These are phyloP conservation scores for Alternaria hordeiaustralica DNA, from an alignment of 2,329 filamentous ascomycete genomes.

Conservation along the genomic window DNA sequence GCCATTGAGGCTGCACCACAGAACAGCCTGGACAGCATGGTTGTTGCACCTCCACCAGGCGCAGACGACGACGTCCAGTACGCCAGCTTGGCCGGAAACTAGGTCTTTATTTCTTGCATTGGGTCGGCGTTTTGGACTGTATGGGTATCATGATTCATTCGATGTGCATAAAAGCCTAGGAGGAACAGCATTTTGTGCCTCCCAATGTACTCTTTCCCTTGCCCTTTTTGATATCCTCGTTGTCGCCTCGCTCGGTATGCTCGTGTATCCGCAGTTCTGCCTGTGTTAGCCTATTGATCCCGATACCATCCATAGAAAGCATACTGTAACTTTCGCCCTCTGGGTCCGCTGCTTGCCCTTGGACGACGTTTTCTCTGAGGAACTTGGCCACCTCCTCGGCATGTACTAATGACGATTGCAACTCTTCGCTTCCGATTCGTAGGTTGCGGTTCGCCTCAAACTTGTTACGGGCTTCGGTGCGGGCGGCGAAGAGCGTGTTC, in stretches of 20 bases:
- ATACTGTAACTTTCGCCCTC: slow-evolving; percentile 63
- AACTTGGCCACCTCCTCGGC: slow-evolving; percentile 84
- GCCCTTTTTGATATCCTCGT: slow-evolving; percentile 80
- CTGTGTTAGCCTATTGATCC: slow-evolving; percentile 15
- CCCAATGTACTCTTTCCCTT: slow-evolving; percentile 52
- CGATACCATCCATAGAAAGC: slow-evolving; percentile 30
- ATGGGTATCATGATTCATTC: slow-evolving; percentile 43
- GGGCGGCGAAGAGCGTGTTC: slow-evolving; percentile 72
- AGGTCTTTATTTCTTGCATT: slow-evolving; percentile 21
- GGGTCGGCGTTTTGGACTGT: slow-evolving; percentile 33
- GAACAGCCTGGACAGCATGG: slow-evolving; percentile 52
- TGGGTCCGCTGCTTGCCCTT: slow-evolving; percentile 67
- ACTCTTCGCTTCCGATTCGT: slow-evolving; percentile 63
- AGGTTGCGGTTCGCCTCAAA: slow-evolving; percentile 74
- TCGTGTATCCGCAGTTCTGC: slow-evolving; percentile 87
- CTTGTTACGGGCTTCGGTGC: slow-evolving; percentile 71
- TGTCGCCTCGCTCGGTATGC: slow-evolving; percentile 89
- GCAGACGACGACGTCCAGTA: slow-evolving; percentile 80
- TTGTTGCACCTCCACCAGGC: slow-evolving; percentile 79
- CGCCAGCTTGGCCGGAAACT: slow-evolving; percentile 84
- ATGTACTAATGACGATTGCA: slow-evolving; percentile 72
- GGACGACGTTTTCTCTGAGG: slow-evolving; percentile 83
- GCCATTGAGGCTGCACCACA: slow-evolving; percentile 52
- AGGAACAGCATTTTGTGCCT: slow-evolving; percentile 49
- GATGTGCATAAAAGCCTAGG: slow-evolving; percentile 38